Evolutionary conservation across 768 basidiomycete species (phyloP), one percentile per base, ranked within the genome.

Genomic region (Russula lepida): DNA sequence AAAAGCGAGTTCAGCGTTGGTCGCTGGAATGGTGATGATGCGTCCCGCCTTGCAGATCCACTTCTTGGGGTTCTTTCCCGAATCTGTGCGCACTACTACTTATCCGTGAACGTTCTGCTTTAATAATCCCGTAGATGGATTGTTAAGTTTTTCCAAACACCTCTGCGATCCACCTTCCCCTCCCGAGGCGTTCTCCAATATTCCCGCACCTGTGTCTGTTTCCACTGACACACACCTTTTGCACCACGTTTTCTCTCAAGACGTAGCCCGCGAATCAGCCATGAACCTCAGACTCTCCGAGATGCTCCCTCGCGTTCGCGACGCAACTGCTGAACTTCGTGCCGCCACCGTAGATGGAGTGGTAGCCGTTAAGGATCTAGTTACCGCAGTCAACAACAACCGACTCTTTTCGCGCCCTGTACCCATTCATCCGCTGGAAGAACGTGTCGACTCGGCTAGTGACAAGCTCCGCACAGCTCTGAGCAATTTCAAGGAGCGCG

Each of bases 11-110:
- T 79, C 68, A 76, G 73, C 60, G 71, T 71, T 68, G 78, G 78
- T 2, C 72, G 72, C 50, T 79, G 78, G 77, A 77, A 72, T 59
- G 75, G 75, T 27, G 74, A 77, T 28, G 78, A 80, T 61, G 66
- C 76, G 19, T 69, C 67, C 32, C 67, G 52, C 13, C 62, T 79
- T 15, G 66, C 73, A 13, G 70, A 71, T 25, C 77, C 76, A 0
- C 62, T 78, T 17, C 65, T 69, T n/a, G 63, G 68, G 0, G 56
- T 78, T 35, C 68, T 76, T 33, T 69, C 69, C 6, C 72, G 78
- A 9, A 63, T 73, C 39, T 68, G 78, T 78, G 51, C n/a, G 74
- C 66, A 32, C 47, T 2, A 35, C 0, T 32, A 21, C 17, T 12
- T 21, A 44, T 2, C 47, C 8, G 6, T 32, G 8, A 9, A 19